phyloP scores from a whole-genome alignment of 495 filamentous ascomycete genomes.

The Hamigera avellanea region DNA sequence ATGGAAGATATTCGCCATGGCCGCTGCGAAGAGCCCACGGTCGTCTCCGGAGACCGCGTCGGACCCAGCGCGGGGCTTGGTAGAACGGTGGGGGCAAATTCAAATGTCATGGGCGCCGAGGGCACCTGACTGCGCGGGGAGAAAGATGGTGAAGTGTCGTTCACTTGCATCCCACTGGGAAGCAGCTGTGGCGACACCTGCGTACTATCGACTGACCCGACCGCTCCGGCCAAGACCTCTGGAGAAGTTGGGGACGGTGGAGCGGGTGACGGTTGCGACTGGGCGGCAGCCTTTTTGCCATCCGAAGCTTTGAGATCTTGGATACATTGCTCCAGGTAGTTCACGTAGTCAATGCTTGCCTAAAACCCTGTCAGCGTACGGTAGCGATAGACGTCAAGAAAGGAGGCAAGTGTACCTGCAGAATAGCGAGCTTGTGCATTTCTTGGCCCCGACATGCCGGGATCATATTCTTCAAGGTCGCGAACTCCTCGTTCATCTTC shows the following conservation, averaged over 20 bases:
- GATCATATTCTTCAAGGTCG: constrained; percentile 86
- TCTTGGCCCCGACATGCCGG: constrained; percentile 82
- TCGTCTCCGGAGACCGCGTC: constrained; percentile 12
- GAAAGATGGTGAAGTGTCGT: constrained; percentile 26
- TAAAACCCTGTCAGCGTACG: constrained; percentile 18
- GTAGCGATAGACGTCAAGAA: no score
- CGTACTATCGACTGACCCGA: constrained; percentile 7
- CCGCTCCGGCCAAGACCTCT: constrained; percentile 14
- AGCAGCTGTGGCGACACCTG: constrained; percentile 25
- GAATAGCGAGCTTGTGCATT: constrained; percentile 96
- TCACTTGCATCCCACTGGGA: constrained; percentile 13
- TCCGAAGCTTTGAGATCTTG: constrained; percentile 61
- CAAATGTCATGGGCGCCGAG: constrained; percentile 14
- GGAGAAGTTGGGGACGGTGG: constrained; percentile 28
- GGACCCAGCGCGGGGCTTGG: constrained; percentile 33
- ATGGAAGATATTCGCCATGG: constrained; percentile 8
- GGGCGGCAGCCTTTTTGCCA: constrained; percentile 5
- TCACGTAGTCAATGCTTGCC: constrained; percentile 95
- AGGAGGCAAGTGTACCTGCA: constrained; percentile 53
- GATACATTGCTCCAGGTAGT: constrained; percentile 87
- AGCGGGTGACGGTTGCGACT: constrained; percentile 12
- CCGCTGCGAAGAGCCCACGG: constrained; percentile 10
- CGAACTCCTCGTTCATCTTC: constrained; percentile 99
- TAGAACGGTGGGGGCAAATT: constrained; percentile 24
- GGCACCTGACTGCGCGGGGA: constrained; percentile 25